Conservation (phyloP, 2,329 filamentous ascomycete species). For the Stagonosporopsis rhizophila region DNA sequence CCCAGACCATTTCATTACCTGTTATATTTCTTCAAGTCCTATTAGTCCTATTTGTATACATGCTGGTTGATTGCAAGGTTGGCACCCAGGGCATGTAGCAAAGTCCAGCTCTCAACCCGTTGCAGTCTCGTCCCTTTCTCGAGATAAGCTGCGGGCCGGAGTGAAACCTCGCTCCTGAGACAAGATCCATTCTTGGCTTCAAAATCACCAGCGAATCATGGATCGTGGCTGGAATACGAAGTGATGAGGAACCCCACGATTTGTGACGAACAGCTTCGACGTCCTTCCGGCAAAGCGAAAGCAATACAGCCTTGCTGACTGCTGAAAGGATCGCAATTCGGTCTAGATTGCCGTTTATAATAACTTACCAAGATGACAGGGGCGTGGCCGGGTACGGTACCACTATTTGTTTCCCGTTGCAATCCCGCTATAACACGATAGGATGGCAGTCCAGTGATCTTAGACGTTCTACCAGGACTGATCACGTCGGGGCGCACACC, state of each 20-base stretch:
- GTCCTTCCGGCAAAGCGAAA: not conserved
- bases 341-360: not conserved
- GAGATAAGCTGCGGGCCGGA: not conserved
- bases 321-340: not conserved
- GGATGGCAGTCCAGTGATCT: no score
- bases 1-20: not conserved
- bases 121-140: not conserved
- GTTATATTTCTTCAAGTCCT: no score
- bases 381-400: conserved; percentile 2
- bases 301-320: not conserved
- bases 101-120: not conserved
- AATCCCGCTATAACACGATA: no score
- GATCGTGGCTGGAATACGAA: not conserved
- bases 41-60: no score
- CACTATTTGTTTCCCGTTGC: not conserved
- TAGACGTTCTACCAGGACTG: no score
- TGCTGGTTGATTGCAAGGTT: no score
- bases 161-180: not conserved
- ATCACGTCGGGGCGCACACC: no score
- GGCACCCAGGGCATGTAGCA: not conserved
- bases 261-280: no score
- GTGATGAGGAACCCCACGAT: not conserved
- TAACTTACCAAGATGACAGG: not conserved
- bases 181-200: not conserved
- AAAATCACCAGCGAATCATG: not conserved